phyloP scores from a whole-genome alignment of 805 yeast species.

The Saccharomycopsis sp. region DNA sequence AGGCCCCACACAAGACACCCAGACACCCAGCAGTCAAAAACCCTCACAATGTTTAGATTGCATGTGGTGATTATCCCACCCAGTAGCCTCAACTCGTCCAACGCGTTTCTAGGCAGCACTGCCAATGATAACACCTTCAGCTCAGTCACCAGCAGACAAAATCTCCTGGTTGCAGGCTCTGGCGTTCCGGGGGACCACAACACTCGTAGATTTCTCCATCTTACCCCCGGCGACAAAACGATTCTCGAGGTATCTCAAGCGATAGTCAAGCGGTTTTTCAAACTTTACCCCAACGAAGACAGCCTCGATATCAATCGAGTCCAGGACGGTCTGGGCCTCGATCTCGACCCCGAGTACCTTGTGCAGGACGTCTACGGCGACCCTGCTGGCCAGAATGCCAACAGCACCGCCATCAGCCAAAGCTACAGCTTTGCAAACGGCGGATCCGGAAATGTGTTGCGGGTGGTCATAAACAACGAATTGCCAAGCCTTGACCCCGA shows the following conservation, averaged over 20 bases:
- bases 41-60: slow-evolving; percentile 14
- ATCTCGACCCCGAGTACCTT: slow-evolving; percentile 38
- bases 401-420: neutral
- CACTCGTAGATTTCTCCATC: slow-evolving; percentile 33
- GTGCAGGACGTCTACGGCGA: slow-evolving; percentile 33
- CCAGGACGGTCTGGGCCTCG: slow-evolving; percentile 36
- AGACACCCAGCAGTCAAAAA: neutral
- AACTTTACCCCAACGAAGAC: slow-evolving; percentile 35
- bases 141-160: slow-evolving; percentile 20
- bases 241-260: slow-evolving; percentile 30
- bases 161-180: neutral
- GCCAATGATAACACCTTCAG: slow-evolving; percentile 23
- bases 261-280: slow-evolving; percentile 28
- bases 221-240: slow-evolving; percentile 28
- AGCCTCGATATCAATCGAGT: slow-evolving; percentile 31
- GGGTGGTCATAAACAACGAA: slow-evolving; percentile 20
- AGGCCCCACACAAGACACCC: too few species aligned
- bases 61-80: slow-evolving; percentile 18
- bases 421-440: neutral
- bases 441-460: slow-evolving; percentile 6
- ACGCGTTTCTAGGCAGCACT: neutral
- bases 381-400: neutral
- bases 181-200: neutral
- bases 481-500: slow-evolving; percentile 10
- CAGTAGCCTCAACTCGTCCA: neutral